Evolutionary conservation across 2,329 filamentous ascomycete genomes (phyloP).

Genomic region (Fulvia fulva): DNA sequence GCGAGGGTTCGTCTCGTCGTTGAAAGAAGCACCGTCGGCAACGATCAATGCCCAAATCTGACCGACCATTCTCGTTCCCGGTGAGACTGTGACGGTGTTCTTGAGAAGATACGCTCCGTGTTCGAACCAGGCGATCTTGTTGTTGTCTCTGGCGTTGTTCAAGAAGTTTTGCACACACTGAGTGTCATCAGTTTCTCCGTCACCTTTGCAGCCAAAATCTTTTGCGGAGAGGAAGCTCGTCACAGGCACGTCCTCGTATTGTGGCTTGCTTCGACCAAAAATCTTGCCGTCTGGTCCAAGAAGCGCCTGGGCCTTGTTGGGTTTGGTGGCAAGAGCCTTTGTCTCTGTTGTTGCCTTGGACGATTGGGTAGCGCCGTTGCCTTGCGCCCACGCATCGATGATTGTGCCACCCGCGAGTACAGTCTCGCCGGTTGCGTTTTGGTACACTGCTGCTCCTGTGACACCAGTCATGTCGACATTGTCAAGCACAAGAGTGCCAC

Average conservation of each 20-base stretch:
- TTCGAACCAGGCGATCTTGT: constrained; percentile 62
- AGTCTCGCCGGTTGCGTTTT: constrained; percentile 46
- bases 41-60: constrained; percentile 90
- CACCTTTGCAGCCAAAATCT: constrained; percentile 74
- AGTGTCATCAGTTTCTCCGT: constrained; percentile 84
- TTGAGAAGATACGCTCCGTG: constrained; percentile 61
- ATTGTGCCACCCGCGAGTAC: constrained; percentile 66
- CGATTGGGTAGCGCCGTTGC: constrained; percentile 57
- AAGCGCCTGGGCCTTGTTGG: constrained; percentile 58
- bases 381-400: constrained; percentile 73
- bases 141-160: constrained; percentile 55
- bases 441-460: constrained; percentile 60
- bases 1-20: constrained; percentile 68
- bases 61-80: constrained; percentile 73
- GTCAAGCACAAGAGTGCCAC: constrained; percentile 78
- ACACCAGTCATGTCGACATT: constrained; percentile 79
- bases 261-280: constrained; percentile 82
- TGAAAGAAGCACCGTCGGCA: constrained; percentile 71
- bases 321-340: constrained; percentile 32
- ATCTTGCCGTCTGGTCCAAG: constrained; percentile 63
- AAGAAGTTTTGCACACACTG: constrained; percentile 75
- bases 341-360: constrained; percentile 10
- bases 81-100: constrained; percentile 56
- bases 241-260: constrained; percentile 69
- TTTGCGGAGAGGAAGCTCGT: constrained; percentile 79